phyloP scores from a whole-genome alignment of 2,329 filamentous ascomycete genomes.

The Colletotrichum theobromicola region DNA sequence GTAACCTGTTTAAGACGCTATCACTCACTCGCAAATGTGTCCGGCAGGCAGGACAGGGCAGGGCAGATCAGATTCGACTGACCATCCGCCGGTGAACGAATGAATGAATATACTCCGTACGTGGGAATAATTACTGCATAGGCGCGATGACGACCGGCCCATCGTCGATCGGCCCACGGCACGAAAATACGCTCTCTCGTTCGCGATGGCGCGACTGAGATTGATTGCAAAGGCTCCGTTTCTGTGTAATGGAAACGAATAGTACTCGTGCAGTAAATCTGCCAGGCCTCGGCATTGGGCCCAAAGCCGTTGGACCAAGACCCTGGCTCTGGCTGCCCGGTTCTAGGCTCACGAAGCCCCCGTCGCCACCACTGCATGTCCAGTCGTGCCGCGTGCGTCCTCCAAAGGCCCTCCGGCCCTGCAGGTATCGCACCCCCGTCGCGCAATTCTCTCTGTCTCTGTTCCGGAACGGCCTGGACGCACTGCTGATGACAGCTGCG shows the following conservation, averaged over 20 bases:
- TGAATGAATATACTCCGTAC: neutral
- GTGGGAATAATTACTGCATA: too few species aligned
- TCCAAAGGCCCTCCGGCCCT: neutral
- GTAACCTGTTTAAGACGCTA: too few species aligned
- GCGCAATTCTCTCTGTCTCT: neutral
- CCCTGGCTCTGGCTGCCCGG: neutral
- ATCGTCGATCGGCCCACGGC: neutral
- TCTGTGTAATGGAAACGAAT: neutral
- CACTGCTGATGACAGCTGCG: neutral
- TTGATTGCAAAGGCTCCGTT: neutral
- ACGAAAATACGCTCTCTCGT: neutral
- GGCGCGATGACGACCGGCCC: neutral
- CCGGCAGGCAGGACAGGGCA: neutral
- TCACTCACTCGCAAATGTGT: neutral
- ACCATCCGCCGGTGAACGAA: neutral
- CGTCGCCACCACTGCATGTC: neutral
- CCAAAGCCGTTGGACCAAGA: neutral
- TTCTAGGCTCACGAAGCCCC: neutral
- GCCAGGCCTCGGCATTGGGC: neutral
- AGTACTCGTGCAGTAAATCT: neutral
- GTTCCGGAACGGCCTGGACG: neutral
- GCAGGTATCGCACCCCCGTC: neutral
- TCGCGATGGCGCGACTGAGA: neutral
- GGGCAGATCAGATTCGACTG: neutral
- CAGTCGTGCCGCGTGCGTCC: neutral